Percentiles rank a stretch among this genome's conserved stretches.
Conservation (phyloP, 768 basidiomycete genomes). For the Calocera viscosa region DNA sequence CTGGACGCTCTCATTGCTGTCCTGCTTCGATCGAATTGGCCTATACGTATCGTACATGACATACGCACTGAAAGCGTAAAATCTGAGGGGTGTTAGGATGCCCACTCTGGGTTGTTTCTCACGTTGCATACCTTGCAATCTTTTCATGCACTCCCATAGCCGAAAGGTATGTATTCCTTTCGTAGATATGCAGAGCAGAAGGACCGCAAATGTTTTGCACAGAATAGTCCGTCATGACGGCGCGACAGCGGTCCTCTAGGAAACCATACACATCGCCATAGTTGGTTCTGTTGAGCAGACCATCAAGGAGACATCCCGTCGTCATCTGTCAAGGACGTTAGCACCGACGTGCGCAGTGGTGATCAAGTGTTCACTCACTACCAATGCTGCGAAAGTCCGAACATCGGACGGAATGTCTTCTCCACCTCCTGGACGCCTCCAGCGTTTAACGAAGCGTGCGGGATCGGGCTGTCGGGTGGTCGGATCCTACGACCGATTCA, state of each 20-base stretch:
- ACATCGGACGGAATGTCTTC: background rate
- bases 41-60: background rate
- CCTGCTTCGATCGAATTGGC: background rate
- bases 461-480: background rate
- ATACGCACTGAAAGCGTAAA: background rate
- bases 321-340: background rate
- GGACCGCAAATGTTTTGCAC: background rate
- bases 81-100: background rate
- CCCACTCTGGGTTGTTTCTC: background rate
- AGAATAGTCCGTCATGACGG: background rate
- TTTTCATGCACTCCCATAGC: background rate
- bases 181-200: background rate
- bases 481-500: background rate
- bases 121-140: background rate
- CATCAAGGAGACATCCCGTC: background rate
- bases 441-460: background rate
- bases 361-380: background rate
- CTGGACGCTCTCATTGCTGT: background rate
- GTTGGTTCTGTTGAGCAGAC: background rate
- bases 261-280: constrained; percentile 1
- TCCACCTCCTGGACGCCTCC: background rate
- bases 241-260: background rate
- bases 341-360: background rate
- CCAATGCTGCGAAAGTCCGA: background rate
- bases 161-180: background rate